Percentiles rank a stretch among this genome's conserved stretches.
These are phyloP conservation scores for Mucor circinelloides DNA, from an alignment of 371 early-diverging fungal species.

Conservation along the genomic window DNA sequence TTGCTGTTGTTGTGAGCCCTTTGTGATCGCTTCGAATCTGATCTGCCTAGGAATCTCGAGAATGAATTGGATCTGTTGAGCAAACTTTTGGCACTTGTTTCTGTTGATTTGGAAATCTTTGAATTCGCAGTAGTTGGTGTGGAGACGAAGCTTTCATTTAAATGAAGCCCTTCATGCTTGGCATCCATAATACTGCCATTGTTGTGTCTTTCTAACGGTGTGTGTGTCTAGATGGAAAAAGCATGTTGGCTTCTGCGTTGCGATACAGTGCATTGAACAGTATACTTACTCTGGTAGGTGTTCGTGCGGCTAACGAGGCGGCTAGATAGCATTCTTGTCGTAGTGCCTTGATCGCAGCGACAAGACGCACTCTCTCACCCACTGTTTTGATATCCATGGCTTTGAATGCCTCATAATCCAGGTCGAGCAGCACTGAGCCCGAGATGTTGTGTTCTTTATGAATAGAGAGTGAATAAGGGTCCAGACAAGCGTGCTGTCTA, in stretches of 20 bases:
- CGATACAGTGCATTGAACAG: neutral
- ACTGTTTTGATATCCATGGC: slow-evolving; percentile 83
- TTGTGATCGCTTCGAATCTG: slow-evolving; percentile 48
- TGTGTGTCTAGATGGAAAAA: neutral
- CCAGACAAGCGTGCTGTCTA: neutral
- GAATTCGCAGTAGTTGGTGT: slow-evolving; percentile 3
- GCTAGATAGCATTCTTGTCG: slow-evolving; percentile 64
- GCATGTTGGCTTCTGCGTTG: neutral
- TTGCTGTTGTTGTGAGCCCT: slow-evolving; percentile 11
- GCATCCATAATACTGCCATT: slow-evolving; percentile 8
- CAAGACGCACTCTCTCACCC: slow-evolving; percentile 82
- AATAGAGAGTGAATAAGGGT: neutral
- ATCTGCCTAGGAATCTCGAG: slow-evolving; percentile 51
- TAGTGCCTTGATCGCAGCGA: slow-evolving; percentile 72
- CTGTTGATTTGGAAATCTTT: slow-evolving; percentile 45
- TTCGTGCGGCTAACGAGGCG: slow-evolving; percentile 35
- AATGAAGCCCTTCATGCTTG: slow-evolving; percentile 41
- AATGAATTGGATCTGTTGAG: slow-evolving; percentile 54
- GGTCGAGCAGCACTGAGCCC: slow-evolving; percentile 81
- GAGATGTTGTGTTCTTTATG: slow-evolving; percentile 70
- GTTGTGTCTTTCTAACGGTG: neutral
- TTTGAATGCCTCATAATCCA: slow-evolving; percentile 80
- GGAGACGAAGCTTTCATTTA: slow-evolving; percentile 21
- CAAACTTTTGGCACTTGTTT: slow-evolving; percentile 36
- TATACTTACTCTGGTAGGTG: slow-evolving; percentile 18